Evolutionary conservation across 352 stramenopile species (phyloP).

Genomic region (Elongisporangium prolatum): DNA sequence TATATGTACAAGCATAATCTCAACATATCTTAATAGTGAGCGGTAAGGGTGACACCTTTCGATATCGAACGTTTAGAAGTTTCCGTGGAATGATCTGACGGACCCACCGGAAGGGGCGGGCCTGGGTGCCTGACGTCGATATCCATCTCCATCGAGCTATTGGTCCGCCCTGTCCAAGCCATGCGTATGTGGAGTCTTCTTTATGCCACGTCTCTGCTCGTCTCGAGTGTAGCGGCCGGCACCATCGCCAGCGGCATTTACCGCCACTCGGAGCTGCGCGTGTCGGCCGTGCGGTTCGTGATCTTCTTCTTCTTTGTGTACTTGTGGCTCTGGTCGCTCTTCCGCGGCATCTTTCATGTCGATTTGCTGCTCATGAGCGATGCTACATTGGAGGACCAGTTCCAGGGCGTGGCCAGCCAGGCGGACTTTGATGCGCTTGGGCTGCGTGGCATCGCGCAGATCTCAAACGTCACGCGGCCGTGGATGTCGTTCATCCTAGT

Average conservation of each 20-base stretch:
- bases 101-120: neutral
- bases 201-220: constrained; percentile 32
- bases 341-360: constrained; percentile 40
- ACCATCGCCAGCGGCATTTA: constrained; percentile 29
- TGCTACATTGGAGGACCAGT: constrained; percentile 2
- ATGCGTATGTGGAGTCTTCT: constrained; percentile 43
- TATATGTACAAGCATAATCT: no score
- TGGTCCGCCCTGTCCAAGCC: neutral
- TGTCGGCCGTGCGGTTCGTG: constrained; percentile 41
- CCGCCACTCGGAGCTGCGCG: constrained; percentile 26
- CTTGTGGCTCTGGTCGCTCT: constrained; percentile 53
- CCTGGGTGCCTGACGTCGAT: neutral
- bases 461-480: constrained; percentile 24
- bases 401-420: constrained; percentile 1
- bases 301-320: constrained; percentile 62
- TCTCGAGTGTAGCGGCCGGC: constrained; percentile 33
- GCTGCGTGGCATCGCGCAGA: constrained; percentile 29
- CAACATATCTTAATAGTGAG: no score
- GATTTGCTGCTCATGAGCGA: constrained; percentile 26
- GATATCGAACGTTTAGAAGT: no score
- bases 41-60: no score
- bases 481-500: constrained; percentile 38
- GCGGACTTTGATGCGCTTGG: constrained; percentile 29
- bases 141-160: neutral
- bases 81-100: neutral